These are phyloP conservation scores for Leccinum barrowsii DNA, from an alignment of 768 basidiomycete species.

Conservation along the genomic window DNA sequence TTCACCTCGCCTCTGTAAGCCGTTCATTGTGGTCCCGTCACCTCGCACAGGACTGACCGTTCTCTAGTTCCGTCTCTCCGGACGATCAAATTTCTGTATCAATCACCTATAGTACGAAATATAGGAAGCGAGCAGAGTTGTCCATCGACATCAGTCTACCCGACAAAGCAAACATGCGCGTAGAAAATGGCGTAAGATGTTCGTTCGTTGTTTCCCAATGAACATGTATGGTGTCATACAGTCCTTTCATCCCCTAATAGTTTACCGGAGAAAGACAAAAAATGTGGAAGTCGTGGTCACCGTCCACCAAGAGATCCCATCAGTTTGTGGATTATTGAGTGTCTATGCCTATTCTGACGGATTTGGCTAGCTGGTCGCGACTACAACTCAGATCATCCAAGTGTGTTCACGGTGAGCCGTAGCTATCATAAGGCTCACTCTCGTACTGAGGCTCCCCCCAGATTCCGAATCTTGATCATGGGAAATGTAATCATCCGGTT, in stretches of 20 bases:
- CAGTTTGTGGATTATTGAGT: background rate
- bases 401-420: slow-evolving; percentile 9
- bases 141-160: background rate
- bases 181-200: slow-evolving; percentile 1
- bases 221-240: background rate
- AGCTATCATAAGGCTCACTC: background rate
- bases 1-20: slow-evolving; percentile 10
- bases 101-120: background rate
- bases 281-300: slow-evolving; percentile 10
- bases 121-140: background rate
- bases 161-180: background rate
- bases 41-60: background rate
- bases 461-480: slow-evolving; percentile 15
- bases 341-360: background rate
- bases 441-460: background rate
- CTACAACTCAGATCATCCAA: slow-evolving; percentile 4
- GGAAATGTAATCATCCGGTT: slow-evolving; percentile 7
- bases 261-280: slow-evolving; percentile 7
- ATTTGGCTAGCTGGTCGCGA: slow-evolving; percentile 5
- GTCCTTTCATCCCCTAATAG: background rate
- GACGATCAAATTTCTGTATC: background rate
- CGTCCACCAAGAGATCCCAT: background rate
- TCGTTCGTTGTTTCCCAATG: slow-evolving; percentile 3
- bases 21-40: background rate
- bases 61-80: background rate